phyloP scores from a whole-genome alignment of 352 stramenopile genomes.

The Phytopythium mirpurense region DNA sequence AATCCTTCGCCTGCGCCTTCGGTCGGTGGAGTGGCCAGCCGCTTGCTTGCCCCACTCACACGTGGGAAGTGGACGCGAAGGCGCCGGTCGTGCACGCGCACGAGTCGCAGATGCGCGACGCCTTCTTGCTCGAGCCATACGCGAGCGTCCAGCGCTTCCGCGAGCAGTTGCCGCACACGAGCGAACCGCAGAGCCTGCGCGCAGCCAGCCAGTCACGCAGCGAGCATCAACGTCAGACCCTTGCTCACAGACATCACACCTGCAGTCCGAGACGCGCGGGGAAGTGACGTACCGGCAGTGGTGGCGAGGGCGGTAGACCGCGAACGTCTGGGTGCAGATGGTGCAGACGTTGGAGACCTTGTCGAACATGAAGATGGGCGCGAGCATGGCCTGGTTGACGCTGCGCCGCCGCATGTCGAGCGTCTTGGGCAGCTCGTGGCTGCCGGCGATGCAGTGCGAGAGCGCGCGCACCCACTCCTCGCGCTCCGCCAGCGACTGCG shows the following conservation, averaged over 20 bases:
- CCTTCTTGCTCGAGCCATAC: slow-evolving; percentile 75
- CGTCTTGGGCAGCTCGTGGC: slow-evolving; percentile 28
- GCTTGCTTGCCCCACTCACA: slow-evolving; percentile 7
- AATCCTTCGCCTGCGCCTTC: too few relatives aligned
- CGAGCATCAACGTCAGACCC: background rate
- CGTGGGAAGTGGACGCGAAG: slow-evolving; percentile 14
- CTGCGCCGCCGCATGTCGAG: slow-evolving; percentile 57
- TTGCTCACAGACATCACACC: too few relatives aligned
- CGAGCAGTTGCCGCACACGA: slow-evolving; percentile 82
- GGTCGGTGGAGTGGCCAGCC: too few relatives aligned
- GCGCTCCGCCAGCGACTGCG: slow-evolving; percentile 50
- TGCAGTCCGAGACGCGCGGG: too few relatives aligned
- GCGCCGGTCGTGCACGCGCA: slow-evolving; percentile 45
- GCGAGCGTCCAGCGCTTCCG: slow-evolving; percentile 70
- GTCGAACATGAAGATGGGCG: slow-evolving; percentile 86
- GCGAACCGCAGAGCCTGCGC: slow-evolving; percentile 66
- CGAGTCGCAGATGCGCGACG: slow-evolving; percentile 69
- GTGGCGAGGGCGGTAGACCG: slow-evolving; percentile 76
- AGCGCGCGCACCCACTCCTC: slow-evolving; percentile 82
- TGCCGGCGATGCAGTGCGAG: slow-evolving; percentile 68
- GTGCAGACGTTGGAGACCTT: slow-evolving; percentile 84
- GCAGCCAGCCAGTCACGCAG: background rate
- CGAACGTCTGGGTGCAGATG: slow-evolving; percentile 78
- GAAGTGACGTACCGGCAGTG: slow-evolving; percentile 72
- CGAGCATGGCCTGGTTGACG: slow-evolving; percentile 67